Evolutionary conservation across 768 basidiomycete species (phyloP).

Genomic region (Candolleomyces eurysporus): DNA sequence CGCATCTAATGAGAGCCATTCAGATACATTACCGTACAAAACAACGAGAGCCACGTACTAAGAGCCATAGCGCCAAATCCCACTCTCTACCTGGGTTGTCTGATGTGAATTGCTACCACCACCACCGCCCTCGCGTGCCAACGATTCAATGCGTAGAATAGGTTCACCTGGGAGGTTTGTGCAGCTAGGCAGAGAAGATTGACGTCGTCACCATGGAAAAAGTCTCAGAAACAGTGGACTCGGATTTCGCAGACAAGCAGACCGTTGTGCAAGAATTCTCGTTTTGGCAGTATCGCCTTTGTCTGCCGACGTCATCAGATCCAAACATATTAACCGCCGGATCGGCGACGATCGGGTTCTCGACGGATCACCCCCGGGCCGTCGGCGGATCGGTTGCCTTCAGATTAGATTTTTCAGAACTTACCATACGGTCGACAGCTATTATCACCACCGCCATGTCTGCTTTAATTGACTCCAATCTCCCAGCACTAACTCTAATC

Average conservation of each 20-base stretch:
- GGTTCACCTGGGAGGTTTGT: too few species aligned
- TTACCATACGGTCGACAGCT: too few species aligned
- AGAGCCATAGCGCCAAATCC: not conserved
- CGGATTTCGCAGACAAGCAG: not conserved
- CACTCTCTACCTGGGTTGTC: not conserved
- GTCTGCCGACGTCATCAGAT: too few species aligned
- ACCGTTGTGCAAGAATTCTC: not conserved
- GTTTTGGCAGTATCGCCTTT: not conserved
- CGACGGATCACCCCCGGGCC: too few species aligned
- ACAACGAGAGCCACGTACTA: not conserved
- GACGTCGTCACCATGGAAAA: not conserved
- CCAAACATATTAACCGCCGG: too few species aligned
- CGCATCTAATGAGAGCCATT: not conserved
- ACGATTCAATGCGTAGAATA: too few species aligned
- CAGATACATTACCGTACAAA: not conserved
- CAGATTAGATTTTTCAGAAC: too few species aligned
- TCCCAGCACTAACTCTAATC: constrained; percentile 64
- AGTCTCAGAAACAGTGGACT: not conserved
- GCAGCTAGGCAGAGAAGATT: not conserved
- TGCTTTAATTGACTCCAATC: constrained; percentile 52
- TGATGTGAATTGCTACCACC: too few species aligned
- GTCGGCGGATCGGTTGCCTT: too few species aligned
- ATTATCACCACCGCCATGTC: constrained; percentile 13
- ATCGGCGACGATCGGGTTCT: too few species aligned
- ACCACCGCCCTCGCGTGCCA: too few species aligned